These are phyloP conservation scores for Elaeis oleifera DNA, from an alignment of 202 grass and related monocot species.

Conservation along the genomic window DNA sequence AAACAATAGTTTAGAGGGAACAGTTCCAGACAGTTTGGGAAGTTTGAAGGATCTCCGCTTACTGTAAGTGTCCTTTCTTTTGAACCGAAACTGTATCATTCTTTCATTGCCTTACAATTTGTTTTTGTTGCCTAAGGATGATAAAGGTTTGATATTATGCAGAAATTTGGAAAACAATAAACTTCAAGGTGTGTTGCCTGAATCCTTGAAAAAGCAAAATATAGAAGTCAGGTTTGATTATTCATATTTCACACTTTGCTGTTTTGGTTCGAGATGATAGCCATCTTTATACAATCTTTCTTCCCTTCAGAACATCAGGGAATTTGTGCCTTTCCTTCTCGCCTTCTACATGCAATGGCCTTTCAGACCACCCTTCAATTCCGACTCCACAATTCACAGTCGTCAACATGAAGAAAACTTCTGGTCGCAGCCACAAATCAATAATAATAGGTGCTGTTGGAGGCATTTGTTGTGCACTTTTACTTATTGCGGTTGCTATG, in stretches of 20 bases:
- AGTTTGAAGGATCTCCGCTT: constrained; percentile 33
- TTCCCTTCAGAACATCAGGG: constrained; percentile 26
- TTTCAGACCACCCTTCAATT: constrained; percentile 24
- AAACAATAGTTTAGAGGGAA: constrained; percentile 34
- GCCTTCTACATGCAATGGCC: constrained; percentile 13
- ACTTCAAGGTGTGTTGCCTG: constrained; percentile 30
- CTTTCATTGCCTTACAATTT: no score
- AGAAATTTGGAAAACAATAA: constrained; percentile 40
- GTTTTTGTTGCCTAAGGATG: background rate
- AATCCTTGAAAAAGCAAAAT: constrained; percentile 28
- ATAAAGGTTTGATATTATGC: background rate
- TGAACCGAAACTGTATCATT: background rate
- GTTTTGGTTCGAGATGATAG: background rate
- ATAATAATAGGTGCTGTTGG: constrained; percentile 21
- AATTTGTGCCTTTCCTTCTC: constrained; percentile 31
- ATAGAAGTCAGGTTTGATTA: constrained; percentile 26
- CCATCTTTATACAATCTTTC: constrained; percentile 6
- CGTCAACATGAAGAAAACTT: constrained; percentile 13
- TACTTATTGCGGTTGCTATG: constrained; percentile 14
- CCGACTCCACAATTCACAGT: constrained; percentile 24
- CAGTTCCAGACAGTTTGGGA: constrained; percentile 29
- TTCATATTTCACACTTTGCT: background rate
- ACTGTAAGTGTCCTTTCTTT: constrained; percentile 21
- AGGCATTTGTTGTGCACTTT: constrained; percentile 14
- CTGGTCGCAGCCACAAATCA: constrained; percentile 10